phyloP scores from a whole-genome alignment of 805 yeast genomes.

The Lipomyces mesembrius region DNA sequence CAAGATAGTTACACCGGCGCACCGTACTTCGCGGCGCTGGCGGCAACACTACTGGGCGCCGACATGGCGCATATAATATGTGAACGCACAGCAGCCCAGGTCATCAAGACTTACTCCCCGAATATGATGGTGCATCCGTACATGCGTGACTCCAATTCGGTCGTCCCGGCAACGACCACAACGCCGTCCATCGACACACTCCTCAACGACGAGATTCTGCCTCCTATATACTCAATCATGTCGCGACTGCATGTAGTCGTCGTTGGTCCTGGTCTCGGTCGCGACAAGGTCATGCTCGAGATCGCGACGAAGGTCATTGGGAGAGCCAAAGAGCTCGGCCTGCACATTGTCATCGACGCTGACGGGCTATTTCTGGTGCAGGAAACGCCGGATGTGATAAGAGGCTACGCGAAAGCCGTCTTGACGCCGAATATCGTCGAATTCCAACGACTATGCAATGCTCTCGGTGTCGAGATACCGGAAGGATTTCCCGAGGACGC shows the following conservation, averaged over 20 bases:
- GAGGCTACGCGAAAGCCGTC: slow-evolving; percentile 63
- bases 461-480: slow-evolving; percentile 17
- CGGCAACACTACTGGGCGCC: slow-evolving; percentile 82
- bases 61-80: slow-evolving; percentile 92
- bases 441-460: slow-evolving; percentile 62
- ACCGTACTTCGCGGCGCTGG: slow-evolving; percentile 86
- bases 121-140: slow-evolving; percentile 97
- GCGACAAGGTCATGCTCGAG: slow-evolving; percentile 70
- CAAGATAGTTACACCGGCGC: slow-evolving; percentile 80
- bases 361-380: slow-evolving; percentile 79
- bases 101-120: slow-evolving; percentile 87
- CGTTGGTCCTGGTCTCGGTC: slow-evolving; percentile 92
- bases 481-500: slow-evolving; percentile 15
- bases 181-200: slow-evolving; percentile 15
- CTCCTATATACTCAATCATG: slow-evolving; percentile 60
- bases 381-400: slow-evolving; percentile 57
- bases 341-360: slow-evolving; percentile 87
- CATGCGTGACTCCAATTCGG: slow-evolving; percentile 54
- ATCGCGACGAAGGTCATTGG: slow-evolving; percentile 62
- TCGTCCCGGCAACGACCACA: slow-evolving; percentile 5
- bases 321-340: slow-evolving; percentile 57
- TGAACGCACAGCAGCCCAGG: slow-evolving; percentile 73
- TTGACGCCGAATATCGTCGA: slow-evolving; percentile 92
- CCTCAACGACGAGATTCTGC: slow-evolving; percentile 51
- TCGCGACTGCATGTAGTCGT: slow-evolving; percentile 78